Conservation (phyloP, 2,329 filamentous ascomycete genomes). For the Botrytis squamosa region DNA sequence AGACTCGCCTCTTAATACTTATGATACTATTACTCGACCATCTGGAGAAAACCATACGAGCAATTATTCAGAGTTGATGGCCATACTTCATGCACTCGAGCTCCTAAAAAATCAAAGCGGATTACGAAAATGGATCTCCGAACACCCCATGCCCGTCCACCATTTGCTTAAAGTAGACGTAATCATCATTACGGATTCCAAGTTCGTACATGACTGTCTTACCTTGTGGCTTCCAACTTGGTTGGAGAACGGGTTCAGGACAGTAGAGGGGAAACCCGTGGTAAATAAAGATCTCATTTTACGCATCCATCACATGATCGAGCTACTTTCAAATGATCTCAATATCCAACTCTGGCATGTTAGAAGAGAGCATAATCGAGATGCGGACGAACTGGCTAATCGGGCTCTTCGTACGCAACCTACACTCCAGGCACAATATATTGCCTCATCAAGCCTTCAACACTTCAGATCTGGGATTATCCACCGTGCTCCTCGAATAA, state of each 20-base stretch:
- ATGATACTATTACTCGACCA: background rate
- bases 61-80: background rate
- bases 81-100: background rate
- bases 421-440: too few relatives aligned
- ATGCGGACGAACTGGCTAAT: background rate
- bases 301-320: background rate
- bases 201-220: background rate
- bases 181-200: background rate
- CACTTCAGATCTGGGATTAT: background rate
- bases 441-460: background rate
- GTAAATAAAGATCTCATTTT: background rate
- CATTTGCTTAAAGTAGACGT: background rate
- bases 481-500: background rate
- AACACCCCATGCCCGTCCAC: too few relatives aligned
- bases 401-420: background rate
- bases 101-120: background rate
- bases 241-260: background rate
- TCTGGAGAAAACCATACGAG: background rate
- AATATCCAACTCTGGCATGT: background rate
- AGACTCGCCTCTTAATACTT: background rate
- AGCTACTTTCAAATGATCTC: background rate
- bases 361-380: background rate
- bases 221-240: background rate
- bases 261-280: background rate
- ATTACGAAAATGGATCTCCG: background rate